phyloP scores from a whole-genome alignment of 2,329 filamentous ascomycete genomes.

The Colletotrichum magnum region DNA sequence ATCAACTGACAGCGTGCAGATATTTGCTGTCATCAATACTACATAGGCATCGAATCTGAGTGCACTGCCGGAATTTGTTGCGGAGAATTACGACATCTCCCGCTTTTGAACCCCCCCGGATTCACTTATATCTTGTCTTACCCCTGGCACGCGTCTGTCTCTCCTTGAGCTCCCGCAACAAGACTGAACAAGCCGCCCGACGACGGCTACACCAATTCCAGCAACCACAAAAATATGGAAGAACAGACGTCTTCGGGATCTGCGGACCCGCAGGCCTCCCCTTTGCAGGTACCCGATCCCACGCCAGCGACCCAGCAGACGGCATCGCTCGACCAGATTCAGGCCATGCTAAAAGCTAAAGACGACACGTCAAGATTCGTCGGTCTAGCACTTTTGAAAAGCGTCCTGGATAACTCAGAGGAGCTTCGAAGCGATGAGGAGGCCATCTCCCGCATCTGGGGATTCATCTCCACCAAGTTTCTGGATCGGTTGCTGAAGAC shows the following conservation, averaged over 20 bases:
- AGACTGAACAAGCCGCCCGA: too few species aligned
- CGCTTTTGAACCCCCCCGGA: not conserved
- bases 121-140: not conserved
- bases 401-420: conserved; percentile 73
- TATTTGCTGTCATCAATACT: not conserved
- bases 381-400: conserved; percentile 75
- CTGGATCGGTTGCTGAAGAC: conserved; percentile 74
- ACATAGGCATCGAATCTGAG: not conserved
- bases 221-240: conserved; percentile 15
- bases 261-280: not conserved
- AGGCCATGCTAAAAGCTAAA: conserved; percentile 68
- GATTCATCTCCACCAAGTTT: conserved; percentile 72
- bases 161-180: too few species aligned
- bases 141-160: not conserved
- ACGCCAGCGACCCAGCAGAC: conserved; percentile 25
- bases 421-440: conserved; percentile 64
- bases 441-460: conserved; percentile 68
- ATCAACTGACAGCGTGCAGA: not conserved
- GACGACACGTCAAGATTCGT: conserved; percentile 79
- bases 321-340: conserved; percentile 63
- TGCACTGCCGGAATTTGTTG: too few species aligned
- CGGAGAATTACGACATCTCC: too few species aligned
- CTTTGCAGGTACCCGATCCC: conserved; percentile 15
- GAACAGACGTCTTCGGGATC: conserved; percentile 3
- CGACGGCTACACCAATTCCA: too few species aligned